These are phyloP conservation scores for Ceratocystis variospora DNA, from an alignment of 2,329 filamentous ascomycete species.

Conservation along the genomic window DNA sequence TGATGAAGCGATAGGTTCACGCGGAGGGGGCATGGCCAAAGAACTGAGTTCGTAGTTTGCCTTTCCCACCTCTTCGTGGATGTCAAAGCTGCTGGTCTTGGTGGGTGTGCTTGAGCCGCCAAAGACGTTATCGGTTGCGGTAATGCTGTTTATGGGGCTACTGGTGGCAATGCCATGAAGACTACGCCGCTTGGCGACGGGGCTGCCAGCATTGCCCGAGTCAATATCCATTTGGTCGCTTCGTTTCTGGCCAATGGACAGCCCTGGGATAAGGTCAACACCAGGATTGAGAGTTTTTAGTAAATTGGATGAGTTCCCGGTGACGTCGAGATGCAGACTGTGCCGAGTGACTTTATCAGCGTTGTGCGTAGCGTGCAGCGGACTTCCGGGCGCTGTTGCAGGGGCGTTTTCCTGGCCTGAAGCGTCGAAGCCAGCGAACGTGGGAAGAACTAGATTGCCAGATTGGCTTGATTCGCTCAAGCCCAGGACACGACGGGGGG, in stretches of 20 bases:
- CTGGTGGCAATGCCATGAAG: constrained; percentile 53
- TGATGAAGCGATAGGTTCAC: constrained; percentile 31
- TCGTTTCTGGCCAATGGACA: constrained; percentile 40
- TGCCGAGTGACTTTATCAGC: constrained; percentile 39
- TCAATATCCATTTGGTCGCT: constrained; percentile 90
- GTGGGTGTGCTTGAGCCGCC: constrained; percentile 26
- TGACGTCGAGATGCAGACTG: constrained; percentile 37
- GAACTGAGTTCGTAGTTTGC: constrained; percentile 42
- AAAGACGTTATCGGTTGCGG: constrained; percentile 54
- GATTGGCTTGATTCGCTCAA: constrained; percentile 57
- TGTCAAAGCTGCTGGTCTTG: constrained; percentile 20
- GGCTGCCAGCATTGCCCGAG: constrained; percentile 62
- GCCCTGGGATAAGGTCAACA: constrained; percentile 16
- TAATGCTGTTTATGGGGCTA: constrained; percentile 26
- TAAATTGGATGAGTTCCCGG: constrained; percentile 9
- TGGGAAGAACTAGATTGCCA: constrained; percentile 47
- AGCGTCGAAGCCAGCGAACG: constrained; percentile 19
- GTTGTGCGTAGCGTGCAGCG: constrained; percentile 30
- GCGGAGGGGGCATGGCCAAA: constrained; percentile 23
- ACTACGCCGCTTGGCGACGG: constrained; percentile 81
- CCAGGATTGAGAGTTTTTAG: constrained; percentile 8
- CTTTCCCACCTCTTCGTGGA: constrained; percentile 28
- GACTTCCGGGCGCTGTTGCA: constrained; percentile 26
- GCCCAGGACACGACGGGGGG: constrained; percentile 40
- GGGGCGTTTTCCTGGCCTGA: constrained; percentile 32